Conservation (phyloP, 495 filamentous ascomycete genomes). For the Tuber aestivum region DNA sequence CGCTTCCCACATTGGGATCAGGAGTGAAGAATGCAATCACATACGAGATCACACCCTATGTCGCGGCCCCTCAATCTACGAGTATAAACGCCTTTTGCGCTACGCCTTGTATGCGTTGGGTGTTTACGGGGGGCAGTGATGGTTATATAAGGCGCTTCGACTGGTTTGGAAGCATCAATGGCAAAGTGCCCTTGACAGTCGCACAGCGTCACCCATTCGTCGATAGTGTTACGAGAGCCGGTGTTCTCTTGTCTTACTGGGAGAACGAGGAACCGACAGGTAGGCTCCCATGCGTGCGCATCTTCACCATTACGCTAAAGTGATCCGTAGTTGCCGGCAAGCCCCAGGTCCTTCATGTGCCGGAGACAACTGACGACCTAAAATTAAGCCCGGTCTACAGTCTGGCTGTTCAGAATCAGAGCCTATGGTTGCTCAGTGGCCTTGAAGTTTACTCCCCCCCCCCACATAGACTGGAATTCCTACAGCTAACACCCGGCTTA, state of each 20-base stretch:
- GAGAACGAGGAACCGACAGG: slow-evolving; percentile 65
- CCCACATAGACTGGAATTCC: not conserved
- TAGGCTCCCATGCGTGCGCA: slow-evolving; percentile 9
- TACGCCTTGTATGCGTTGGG: slow-evolving; percentile 92
- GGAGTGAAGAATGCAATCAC: slow-evolving; percentile 74
- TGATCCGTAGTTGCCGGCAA: slow-evolving; percentile 13
- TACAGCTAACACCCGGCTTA: not conserved
- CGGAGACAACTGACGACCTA: slow-evolving; percentile 36
- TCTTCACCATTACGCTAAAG: not conserved
- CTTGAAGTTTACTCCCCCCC: slow-evolving; percentile 52
- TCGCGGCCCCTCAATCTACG: slow-evolving; percentile 89
- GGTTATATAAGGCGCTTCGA: slow-evolving; percentile 94
- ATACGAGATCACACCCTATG: slow-evolving; percentile 96
- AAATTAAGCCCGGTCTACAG: slow-evolving; percentile 82
- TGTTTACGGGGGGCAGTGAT: slow-evolving; percentile 88
- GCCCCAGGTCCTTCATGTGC: slow-evolving; percentile 34
- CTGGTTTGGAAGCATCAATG: slow-evolving; percentile 90
- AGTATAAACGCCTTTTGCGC: slow-evolving; percentile 89
- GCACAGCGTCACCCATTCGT: slow-evolving; percentile 96
- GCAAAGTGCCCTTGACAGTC: slow-evolving; percentile 86
- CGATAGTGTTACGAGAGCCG: slow-evolving; percentile 85
- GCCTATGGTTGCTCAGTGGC: slow-evolving; percentile 83
- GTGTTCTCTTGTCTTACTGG: slow-evolving; percentile 92
- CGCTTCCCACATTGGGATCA: slow-evolving; percentile 63
- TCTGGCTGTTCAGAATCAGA: slow-evolving; percentile 80